Percentiles rank a stretch among this genome's conserved stretches.
Evolutionary conservation across 257 asterid genomes (phyloP).

Genomic region (Craterostigma plantagineum): DNA sequence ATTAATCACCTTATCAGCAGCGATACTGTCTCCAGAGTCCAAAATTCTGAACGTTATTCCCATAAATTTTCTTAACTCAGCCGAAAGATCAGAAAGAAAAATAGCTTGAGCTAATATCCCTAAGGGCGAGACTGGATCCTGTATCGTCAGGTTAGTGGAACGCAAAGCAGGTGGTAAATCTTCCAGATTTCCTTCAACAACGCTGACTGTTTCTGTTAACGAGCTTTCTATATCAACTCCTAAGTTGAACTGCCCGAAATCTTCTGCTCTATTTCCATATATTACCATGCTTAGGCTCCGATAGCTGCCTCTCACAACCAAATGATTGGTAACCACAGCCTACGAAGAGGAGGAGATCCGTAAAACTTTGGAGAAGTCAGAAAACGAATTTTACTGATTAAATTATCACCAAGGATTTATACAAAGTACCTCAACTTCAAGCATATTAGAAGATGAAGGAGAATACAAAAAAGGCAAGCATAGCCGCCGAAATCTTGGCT

Average conservation of each 20-base stretch:
- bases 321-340: slow-evolving; percentile 84
- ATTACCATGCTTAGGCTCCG: slow-evolving; percentile 92
- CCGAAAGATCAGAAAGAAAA: slow-evolving; percentile 34
- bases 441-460: slow-evolving; percentile 84
- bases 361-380: background rate
- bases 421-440: slow-evolving; percentile 71
- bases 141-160: slow-evolving; percentile 34
- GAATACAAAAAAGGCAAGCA: slow-evolving; percentile 84
- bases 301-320: slow-evolving; percentile 94
- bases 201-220: slow-evolving; percentile 51
- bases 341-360: slow-evolving; percentile 13
- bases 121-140: slow-evolving; percentile 54
- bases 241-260: slow-evolving; percentile 86
- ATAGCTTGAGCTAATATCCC: slow-evolving; percentile 33
- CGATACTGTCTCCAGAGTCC: slow-evolving; percentile 33
- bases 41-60: slow-evolving; percentile 31
- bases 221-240: slow-evolving; percentile 83
- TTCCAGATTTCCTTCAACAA: slow-evolving; percentile 76
- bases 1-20: slow-evolving; percentile 33
- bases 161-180: slow-evolving; percentile 86
- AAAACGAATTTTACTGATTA: background rate
- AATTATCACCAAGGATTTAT: background rate
- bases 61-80: slow-evolving; percentile 37
- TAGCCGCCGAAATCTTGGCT: slow-evolving; percentile 84
- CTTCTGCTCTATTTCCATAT: slow-evolving; percentile 88